Conservation (phyloP, 371 early-diverging fungal genomes). For the Zopfochytrium polystomum region DNA sequence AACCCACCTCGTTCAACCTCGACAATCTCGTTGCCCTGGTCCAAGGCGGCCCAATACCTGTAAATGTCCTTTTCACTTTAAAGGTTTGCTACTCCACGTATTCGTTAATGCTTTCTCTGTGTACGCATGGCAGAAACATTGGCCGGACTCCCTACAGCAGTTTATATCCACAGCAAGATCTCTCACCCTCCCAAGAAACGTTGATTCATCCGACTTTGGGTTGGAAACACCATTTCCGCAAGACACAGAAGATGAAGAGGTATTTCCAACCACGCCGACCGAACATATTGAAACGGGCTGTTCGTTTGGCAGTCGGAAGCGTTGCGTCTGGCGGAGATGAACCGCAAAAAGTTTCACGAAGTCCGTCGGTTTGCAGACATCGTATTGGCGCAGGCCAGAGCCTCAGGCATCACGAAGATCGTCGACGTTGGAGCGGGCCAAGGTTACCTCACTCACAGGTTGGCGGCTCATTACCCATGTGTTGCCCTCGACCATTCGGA, state of each 20-base stretch:
- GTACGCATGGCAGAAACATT: neutral
- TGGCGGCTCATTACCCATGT: conserved; percentile 48
- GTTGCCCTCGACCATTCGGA: conserved; percentile 71
- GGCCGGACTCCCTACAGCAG: conserved; percentile 24
- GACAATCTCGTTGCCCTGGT: conserved; percentile 14
- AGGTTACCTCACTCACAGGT: conserved; percentile 56
- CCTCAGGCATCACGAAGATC: conserved; percentile 3
- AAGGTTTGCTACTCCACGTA: neutral
- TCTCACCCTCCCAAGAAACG: conserved; percentile 14
- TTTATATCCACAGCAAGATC: neutral
- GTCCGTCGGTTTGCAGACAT: conserved; percentile 13
- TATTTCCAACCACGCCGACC: neutral
- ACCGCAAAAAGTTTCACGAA: conserved; percentile 30
- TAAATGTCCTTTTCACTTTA: neutral
- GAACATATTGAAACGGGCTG: neutral
- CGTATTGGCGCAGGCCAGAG: conserved; percentile 4
- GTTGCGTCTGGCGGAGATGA: conserved; percentile 18
- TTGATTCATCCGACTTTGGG: conserved; percentile 4
- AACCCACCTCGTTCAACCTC: neutral
- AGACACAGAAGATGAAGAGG: neutral
- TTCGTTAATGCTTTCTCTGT: neutral
- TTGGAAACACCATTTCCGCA: neutral
- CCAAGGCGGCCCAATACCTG: conserved; percentile 10
- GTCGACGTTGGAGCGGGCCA: conserved; percentile 46
- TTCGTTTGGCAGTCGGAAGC: conserved; percentile 1